These are phyloP conservation scores for Brassica nigra DNA, from an alignment of 345 rosid species.

Conservation along the genomic window DNA sequence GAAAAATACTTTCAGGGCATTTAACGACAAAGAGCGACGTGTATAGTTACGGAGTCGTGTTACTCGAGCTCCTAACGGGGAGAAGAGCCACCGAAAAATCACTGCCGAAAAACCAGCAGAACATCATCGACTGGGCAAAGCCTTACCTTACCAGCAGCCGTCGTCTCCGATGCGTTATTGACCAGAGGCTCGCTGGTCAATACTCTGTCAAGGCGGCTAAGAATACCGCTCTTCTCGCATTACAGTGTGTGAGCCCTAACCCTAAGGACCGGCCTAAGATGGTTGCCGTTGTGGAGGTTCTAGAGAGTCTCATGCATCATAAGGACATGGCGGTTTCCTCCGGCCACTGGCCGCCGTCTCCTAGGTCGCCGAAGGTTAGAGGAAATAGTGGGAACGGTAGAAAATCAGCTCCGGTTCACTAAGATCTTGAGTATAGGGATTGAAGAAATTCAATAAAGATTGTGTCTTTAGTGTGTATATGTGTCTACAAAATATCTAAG, in stretches of 20 bases:
- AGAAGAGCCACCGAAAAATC: slow-evolving; percentile 78
- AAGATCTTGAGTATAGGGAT: slow-evolving; percentile 26
- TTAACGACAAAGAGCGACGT: slow-evolving; percentile 88
- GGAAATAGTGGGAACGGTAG: slow-evolving; percentile 39
- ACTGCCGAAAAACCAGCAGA: slow-evolving; percentile 70
- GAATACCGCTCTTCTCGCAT: slow-evolving; percentile 61
- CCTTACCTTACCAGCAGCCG: slow-evolving; percentile 77
- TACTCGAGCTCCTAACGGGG: slow-evolving; percentile 82
- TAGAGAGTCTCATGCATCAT: slow-evolving; percentile 58
- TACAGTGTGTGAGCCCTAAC: slow-evolving; percentile 70
- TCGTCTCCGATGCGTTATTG: slow-evolving; percentile 66
- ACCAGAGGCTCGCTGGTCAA: slow-evolving; percentile 77
- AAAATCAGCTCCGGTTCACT: slow-evolving; percentile 49
- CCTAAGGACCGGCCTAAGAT: slow-evolving; percentile 91
- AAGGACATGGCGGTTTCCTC: slow-evolving; percentile 81
- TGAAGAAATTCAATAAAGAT: slow-evolving; percentile 11
- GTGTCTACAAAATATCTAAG: not conserved
- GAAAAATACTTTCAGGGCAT: slow-evolving; percentile 59
- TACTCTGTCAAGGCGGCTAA: slow-evolving; percentile 91
- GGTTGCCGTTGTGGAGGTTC: slow-evolving; percentile 62
- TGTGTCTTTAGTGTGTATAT: slow-evolving; percentile 1
- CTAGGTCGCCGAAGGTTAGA: slow-evolving; percentile 40
- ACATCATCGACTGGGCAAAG: slow-evolving; percentile 77
- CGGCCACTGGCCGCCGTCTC: slow-evolving; percentile 66
- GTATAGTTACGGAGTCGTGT: slow-evolving; percentile 86